A percentile compares a stretch with the other conserved stretches of the same genome.
phyloP scores from a whole-genome alignment of 2,329 filamentous ascomycete genomes.

The Aspergillus bombycis region DNA sequence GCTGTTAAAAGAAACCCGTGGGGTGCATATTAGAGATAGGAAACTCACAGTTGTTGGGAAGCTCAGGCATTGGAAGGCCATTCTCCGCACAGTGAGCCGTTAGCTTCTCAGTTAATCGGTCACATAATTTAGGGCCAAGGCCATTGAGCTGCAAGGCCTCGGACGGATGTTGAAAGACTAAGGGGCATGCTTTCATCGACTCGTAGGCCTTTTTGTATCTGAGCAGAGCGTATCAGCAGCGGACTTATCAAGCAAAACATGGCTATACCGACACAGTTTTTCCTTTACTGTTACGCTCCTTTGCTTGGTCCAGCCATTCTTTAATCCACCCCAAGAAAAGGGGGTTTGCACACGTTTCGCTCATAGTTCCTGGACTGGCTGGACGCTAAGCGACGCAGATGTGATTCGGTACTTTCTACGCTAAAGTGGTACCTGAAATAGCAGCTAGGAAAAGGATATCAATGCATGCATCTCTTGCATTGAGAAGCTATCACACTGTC shows the following conservation, averaged over 20 bases:
- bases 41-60: conserved; percentile 48
- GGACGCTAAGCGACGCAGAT: neutral
- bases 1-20: neutral
- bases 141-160: conserved; percentile 74
- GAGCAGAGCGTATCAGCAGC: conserved; percentile 12
- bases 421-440: neutral
- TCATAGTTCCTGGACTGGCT: conserved; percentile 14
- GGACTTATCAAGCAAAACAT: neutral
- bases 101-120: conserved; percentile 64
- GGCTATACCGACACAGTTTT: conserved; percentile 51
- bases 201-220: conserved; percentile 77
- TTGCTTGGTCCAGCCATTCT: conserved; percentile 73
- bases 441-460: neutral
- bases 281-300: conserved; percentile 71
- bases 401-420: neutral
- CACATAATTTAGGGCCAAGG: conserved; percentile 72
- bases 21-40: neutral
- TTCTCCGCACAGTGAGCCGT: conserved; percentile 65
- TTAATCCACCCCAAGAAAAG: conserved; percentile 73
- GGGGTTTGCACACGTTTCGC: conserved; percentile 64
- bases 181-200: conserved; percentile 74
- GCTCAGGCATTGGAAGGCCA: conserved; percentile 68
- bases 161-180: conserved; percentile 71
- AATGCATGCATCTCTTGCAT: neutral
- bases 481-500: neutral